phyloP scores from a whole-genome alignment of 768 basidiomycete genomes.

The Tulasnella sp. region DNA sequence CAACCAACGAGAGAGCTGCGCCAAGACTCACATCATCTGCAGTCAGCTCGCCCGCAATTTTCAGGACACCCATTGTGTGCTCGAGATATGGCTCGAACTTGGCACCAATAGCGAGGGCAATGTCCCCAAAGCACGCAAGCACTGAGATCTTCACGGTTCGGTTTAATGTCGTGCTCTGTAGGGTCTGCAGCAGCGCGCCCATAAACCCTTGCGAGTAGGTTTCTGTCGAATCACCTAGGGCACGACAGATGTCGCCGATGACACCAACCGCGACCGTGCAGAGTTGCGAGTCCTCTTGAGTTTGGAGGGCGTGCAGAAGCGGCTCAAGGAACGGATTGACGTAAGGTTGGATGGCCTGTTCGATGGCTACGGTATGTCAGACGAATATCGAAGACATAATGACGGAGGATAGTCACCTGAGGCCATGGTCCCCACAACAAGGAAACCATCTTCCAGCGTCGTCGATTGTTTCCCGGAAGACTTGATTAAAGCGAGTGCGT shows the following conservation, averaged over 20 bases:
- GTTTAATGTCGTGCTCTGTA: constrained; percentile 82
- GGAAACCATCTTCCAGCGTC: constrained; percentile 91
- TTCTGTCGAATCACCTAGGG: constrained; percentile 71
- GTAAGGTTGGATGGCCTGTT: constrained; percentile 69
- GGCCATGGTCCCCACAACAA: constrained; percentile 81
- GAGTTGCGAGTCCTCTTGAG: constrained; percentile 90
- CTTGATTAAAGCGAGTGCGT: constrained; percentile 73
- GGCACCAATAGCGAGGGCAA: constrained; percentile 82
- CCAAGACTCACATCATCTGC: constrained; percentile 64
- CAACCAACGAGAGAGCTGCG: neutral
- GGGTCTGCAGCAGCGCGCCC: constrained; percentile 80
- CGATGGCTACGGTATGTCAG: constrained; percentile 44
- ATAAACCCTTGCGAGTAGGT: constrained; percentile 85
- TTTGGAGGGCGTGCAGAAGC: constrained; percentile 79
- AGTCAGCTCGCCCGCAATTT: constrained; percentile 80
- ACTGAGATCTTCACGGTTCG: constrained; percentile 96
- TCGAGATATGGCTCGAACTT: constrained; percentile 81
- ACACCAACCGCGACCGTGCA: constrained; percentile 94
- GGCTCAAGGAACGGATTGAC: constrained; percentile 75
- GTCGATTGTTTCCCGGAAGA: constrained; percentile 88
- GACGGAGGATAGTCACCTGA: constrained; percentile 37
- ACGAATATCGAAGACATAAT: constrained; percentile 15
- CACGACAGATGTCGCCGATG: constrained; percentile 93
- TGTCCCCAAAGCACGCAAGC: constrained; percentile 89
- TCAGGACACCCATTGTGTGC: constrained; percentile 82